A percentile compares a stretch with the other conserved stretches of the same genome.
Evolutionary conservation across 352 stramenopile genomes (phyloP).

Genomic region (Peronosclerospora sorghi): DNA sequence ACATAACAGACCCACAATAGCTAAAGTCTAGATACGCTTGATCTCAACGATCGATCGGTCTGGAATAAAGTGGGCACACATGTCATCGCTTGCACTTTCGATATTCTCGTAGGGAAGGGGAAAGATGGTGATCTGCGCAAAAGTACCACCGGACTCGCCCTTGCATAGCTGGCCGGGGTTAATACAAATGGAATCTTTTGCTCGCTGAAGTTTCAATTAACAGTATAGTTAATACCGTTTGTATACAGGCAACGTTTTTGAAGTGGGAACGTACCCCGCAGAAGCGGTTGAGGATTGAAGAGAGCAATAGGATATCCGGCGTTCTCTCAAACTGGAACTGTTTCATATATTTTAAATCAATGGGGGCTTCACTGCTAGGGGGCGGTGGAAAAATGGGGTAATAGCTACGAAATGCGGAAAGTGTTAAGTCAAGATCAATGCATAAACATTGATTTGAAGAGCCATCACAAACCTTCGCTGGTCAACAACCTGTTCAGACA

Average conservation of each 20-base stretch:
- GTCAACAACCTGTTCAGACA: slow-evolving; percentile 72
- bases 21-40: slow-evolving; percentile 69
- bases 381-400: slow-evolving; percentile 76
- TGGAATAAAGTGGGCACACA: slow-evolving; percentile 56
- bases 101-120: slow-evolving; percentile 81
- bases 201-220: slow-evolving; percentile 34
- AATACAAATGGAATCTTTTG: slow-evolving; percentile 89
- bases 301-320: slow-evolving; percentile 92
- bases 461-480: slow-evolving; percentile 46
- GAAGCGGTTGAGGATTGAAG: slow-evolving; percentile 89
- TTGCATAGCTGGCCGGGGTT: slow-evolving; percentile 93
- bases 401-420: slow-evolving; percentile 23
- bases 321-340: slow-evolving; percentile 86
- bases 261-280: slow-evolving; percentile 61
- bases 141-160: slow-evolving; percentile 89
- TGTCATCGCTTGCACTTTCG: slow-evolving; percentile 26
- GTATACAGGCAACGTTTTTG: too few relatives aligned
- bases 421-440: background rate
- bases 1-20: too few relatives aligned
- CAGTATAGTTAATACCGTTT: slow-evolving; percentile 4
- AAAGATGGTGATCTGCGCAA: slow-evolving; percentile 86
- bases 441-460: background rate
- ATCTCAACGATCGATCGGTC: slow-evolving; percentile 88
- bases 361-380: slow-evolving; percentile 48
- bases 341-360: slow-evolving; percentile 89